A percentile compares a stretch with the other conserved stretches of the same genome.
Evolutionary conservation across 768 basidiomycete genomes (phyloP).

Genomic region (Russula sp.): DNA sequence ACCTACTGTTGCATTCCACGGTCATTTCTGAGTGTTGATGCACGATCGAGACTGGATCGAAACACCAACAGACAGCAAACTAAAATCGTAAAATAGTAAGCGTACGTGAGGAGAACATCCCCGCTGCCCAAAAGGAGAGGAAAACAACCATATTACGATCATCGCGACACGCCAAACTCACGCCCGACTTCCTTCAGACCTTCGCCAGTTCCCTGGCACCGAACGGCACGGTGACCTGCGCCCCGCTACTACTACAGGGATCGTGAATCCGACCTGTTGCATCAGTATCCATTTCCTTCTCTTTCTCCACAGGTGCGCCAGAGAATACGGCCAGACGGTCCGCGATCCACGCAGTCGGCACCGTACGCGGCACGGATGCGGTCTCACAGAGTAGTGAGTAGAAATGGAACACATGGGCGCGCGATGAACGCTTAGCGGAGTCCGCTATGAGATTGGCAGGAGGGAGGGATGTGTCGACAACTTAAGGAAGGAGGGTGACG

Average conservation of each 20-base stretch:
- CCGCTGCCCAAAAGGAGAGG: neutral
- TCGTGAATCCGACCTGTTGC: neutral
- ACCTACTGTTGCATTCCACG: no score
- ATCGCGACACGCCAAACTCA: slow-evolving; percentile 60
- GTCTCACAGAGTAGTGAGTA: slow-evolving; percentile 79
- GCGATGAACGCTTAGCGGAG: slow-evolving; percentile 67
- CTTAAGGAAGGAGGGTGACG: slow-evolving; percentile 16
- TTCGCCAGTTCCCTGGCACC: slow-evolving; percentile 67
- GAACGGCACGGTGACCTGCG: slow-evolving; percentile 41
- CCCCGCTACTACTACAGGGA: neutral
- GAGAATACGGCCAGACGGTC: slow-evolving; percentile 26
- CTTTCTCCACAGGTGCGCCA: neutral
- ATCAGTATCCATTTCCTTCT: neutral
- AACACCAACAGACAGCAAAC: no score
- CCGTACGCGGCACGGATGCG: slow-evolving; percentile 62
- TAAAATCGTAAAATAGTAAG: no score
- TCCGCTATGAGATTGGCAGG: slow-evolving; percentile 62
- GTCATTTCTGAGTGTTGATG: no score
- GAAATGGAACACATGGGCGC: slow-evolving; percentile 87
- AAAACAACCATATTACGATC: neutral
- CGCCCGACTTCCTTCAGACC: slow-evolving; percentile 62
- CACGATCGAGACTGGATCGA: no score
- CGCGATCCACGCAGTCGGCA: slow-evolving; percentile 65
- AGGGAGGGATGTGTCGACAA: slow-evolving; percentile 45
- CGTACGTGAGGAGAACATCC: no score